Evolutionary conservation across 345 rosid genomes (phyloP), one percentile per base, ranked within the genome.

Genomic region (Passiflora organensis): DNA sequence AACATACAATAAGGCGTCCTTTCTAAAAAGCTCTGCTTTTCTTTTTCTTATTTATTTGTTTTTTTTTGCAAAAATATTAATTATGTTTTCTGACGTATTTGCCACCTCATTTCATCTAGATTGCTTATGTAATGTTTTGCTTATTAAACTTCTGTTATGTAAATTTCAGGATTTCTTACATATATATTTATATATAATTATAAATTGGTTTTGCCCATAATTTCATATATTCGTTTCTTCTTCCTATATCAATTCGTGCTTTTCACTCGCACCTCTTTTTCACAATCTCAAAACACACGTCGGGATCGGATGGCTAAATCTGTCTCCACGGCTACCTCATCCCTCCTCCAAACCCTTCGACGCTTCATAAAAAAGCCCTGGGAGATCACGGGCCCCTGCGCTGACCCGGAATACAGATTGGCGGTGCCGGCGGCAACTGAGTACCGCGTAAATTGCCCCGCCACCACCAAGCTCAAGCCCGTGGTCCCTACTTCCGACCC

Each of bases 371-470:
- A 86, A 77, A 82, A 86, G 70, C 99, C 99, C 5, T 93, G 96
- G 99, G 94, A 89, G 64, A 78, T 89, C 17, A 93, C 95, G 11
- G 99, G 96, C 10, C 94, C 96, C 6, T 84, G 93, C 75, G 83
- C 91, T 53, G 69, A 76, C 66, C 99, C 99, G 11, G 99, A 93
- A 55, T 93, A 86, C 81, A 51, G 34, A 6, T 48, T 56, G 10
- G 63, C 99, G 37, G 20, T 86, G 6, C 91, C 91, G 2, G 62
- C 47, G 59, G 86, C 87, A 25, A 58, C 77, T 18, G 99, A 93
- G 50, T 89, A 81, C 65, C 93, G 99, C 12, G 25, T 79, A 65
- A 55, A 64, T 20, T 84, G 91, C 70, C 99, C 99, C 14, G 96
- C 95, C 28, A 82, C 89, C 54, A 20, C 72, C 13, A 76, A 68